Percentiles rank a stretch among this genome's conserved stretches.
phyloP scores from a whole-genome alignment of 352 stramenopile species.

The Pilasporangium apinafurcum region DNA sequence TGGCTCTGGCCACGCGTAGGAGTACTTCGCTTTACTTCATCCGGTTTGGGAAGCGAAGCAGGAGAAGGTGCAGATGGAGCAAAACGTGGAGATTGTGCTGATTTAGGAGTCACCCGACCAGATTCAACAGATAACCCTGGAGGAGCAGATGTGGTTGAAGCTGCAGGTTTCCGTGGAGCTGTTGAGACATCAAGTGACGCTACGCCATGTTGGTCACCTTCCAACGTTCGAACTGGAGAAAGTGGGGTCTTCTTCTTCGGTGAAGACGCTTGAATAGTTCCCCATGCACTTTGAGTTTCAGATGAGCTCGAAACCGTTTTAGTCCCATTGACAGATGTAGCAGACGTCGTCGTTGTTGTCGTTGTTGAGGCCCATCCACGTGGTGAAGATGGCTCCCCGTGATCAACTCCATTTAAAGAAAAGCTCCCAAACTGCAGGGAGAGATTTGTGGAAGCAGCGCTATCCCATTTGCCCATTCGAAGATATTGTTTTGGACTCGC shows the following conservation, averaged over 20 bases:
- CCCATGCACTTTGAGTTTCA: constrained; percentile 56
- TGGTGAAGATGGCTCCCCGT: constrained; percentile 48
- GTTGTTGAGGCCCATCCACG: constrained; percentile 49
- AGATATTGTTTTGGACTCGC: constrained; percentile 73
- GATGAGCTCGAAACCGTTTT: constrained; percentile 35
- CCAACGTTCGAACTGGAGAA: constrained; percentile 39
- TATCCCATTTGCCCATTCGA: constrained; percentile 84
- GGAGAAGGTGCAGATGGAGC: constrained; percentile 74
- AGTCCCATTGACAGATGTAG: constrained; percentile 19
- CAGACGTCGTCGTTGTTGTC: constrained; percentile 31
- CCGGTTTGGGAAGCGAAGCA: constrained; percentile 80
- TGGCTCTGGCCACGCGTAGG: constrained; percentile 45
- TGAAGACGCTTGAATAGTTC: constrained; percentile 29
- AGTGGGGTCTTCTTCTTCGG: constrained; percentile 64
- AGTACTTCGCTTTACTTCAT: constrained; percentile 76
- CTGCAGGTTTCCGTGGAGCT: constrained; percentile 11
- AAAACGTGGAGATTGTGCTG: constrained; percentile 55
- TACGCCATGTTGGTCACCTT: constrained; percentile 13
- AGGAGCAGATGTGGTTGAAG: constrained; percentile 48
- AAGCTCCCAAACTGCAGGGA: constrained; percentile 87
- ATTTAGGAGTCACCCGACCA: constrained; percentile 60
- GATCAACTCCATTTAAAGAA: constrained; percentile 64
- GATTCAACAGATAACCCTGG: constrained; percentile 68
- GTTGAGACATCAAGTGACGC: constrained; percentile 8
- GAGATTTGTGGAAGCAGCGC: constrained; percentile 51